phyloP scores from a whole-genome alignment of 352 stramenopile genomes.

The Lagenidium sp. region DNA sequence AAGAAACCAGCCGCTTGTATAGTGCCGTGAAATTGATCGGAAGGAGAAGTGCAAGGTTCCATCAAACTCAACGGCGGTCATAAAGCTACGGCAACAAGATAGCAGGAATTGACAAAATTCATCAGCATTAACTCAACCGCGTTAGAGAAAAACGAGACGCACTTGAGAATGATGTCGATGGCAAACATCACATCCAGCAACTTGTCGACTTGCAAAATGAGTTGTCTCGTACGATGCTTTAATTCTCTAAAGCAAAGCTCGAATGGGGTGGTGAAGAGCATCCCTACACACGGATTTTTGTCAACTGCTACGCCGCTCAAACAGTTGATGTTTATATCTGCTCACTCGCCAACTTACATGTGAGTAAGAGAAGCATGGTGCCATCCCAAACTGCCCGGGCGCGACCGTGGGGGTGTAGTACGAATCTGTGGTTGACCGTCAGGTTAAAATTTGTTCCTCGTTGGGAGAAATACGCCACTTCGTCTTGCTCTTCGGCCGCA shows the following conservation, averaged over 20 bases:
- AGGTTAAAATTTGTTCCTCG: conserved; percentile 32
- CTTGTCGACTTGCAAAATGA: conserved; percentile 41
- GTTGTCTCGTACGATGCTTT: conserved; percentile 13
- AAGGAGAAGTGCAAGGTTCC: conserved; percentile 63
- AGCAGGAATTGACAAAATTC: no score
- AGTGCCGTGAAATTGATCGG: conserved; percentile 37
- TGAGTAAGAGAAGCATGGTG: conserved; percentile 41
- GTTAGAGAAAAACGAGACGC: conserved; percentile 1
- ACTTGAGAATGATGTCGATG: conserved; percentile 70
- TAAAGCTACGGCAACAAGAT: conserved; percentile 30
- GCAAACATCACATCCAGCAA: conserved; percentile 58
- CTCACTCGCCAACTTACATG: conserved; percentile 27
- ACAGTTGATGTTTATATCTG: background rate
- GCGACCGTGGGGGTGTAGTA: conserved; percentile 59
- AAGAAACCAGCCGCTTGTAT: conserved; percentile 43
- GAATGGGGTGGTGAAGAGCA: conserved; percentile 53
- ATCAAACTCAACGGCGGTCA: conserved; percentile 63
- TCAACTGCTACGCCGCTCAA: no score
- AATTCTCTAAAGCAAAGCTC: conserved; percentile 60
- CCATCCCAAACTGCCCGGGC: conserved; percentile 51
- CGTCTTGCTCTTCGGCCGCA: conserved; percentile 23
- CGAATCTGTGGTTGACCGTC: conserved; percentile 27
- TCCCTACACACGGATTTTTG: conserved; percentile 20
- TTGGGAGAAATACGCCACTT: conserved; percentile 59
- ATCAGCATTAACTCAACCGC: no score